A percentile compares a stretch with the other conserved stretches of the same genome.
These are phyloP conservation scores for Cyberlindnera misumaiensis DNA, from an alignment of 805 yeast species.

Conservation along the genomic window DNA sequence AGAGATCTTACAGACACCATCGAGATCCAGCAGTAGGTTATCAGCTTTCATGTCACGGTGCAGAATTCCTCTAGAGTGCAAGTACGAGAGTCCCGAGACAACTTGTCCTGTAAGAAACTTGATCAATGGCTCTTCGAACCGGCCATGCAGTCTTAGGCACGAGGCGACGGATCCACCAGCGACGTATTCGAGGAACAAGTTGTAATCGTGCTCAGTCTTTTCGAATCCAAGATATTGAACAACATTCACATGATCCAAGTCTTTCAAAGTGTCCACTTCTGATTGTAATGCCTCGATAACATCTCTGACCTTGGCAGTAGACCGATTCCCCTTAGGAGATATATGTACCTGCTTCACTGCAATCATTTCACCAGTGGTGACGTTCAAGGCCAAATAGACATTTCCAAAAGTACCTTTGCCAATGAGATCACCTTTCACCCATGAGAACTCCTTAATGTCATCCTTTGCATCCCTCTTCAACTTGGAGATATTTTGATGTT, in stretches of 20 bases:
- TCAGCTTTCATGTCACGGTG: slow-evolving; percentile 96
- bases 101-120: slow-evolving; percentile 73
- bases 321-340: slow-evolving; percentile 23
- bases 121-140: slow-evolving; percentile 74
- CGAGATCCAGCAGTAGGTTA: slow-evolving; percentile 77
- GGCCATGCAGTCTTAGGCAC: slow-evolving; percentile 73
- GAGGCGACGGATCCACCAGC: slow-evolving; percentile 97
- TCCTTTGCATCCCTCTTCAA: slow-evolving; percentile 55
- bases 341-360: slow-evolving; percentile 94
- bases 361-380: slow-evolving; percentile 96
- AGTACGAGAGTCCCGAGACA: slow-evolving; percentile 74
- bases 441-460: slow-evolving; percentile 78
- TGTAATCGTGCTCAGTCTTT: slow-evolving; percentile 61
- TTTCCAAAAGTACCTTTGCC: slow-evolving; percentile 97
- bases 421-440: slow-evolving; percentile 96
- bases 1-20: slow-evolving; percentile 91
- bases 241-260: slow-evolving; percentile 86
- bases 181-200: slow-evolving; percentile 88
- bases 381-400: slow-evolving; percentile 85
- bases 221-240: slow-evolving; percentile 97
- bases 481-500: slow-evolving; percentile 53
- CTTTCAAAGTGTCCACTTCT: slow-evolving; percentile 91
- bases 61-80: slow-evolving; percentile 80
- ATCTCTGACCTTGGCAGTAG: slow-evolving; percentile 42
- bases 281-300: slow-evolving; percentile 78